A percentile compares a stretch with the other conserved stretches of the same genome.
These are phyloP conservation scores for Pseudomonodictys pantanalensis DNA, from an alignment of 495 filamentous ascomycete genomes.

Conservation along the genomic window DNA sequence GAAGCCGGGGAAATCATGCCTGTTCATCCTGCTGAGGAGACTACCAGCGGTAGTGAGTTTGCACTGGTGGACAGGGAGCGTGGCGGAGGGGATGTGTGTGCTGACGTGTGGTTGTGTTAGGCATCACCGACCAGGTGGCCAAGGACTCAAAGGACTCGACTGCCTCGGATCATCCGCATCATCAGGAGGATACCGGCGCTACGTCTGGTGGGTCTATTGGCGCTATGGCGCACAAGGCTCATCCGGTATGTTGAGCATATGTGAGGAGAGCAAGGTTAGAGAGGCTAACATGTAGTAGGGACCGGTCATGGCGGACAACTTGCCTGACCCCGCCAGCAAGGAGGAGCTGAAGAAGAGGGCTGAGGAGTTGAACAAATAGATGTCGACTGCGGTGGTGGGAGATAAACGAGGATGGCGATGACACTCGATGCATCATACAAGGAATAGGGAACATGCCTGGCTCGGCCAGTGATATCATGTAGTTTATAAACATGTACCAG, in stretches of 20 bases:
- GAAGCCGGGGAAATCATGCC: conserved; percentile 39
- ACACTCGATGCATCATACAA: too few relatives aligned
- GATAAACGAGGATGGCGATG: too few relatives aligned
- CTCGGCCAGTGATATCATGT: too few relatives aligned
- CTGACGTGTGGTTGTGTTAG: conserved; percentile 14
- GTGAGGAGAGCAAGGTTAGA: not conserved
- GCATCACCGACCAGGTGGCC: conserved; percentile 39
- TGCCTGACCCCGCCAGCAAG: conserved; percentile 53
- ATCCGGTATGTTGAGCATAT: conserved; percentile 26
- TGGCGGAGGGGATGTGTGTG: not conserved
- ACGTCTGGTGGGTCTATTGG: conserved; percentile 12
- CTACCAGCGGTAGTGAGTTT: conserved; percentile 33
- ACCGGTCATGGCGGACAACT: conserved; percentile 44
- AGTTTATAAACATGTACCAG: too few relatives aligned
- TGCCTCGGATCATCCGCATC: conserved; percentile 29
- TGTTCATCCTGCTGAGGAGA: conserved; percentile 44
- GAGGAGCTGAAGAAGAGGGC: conserved; percentile 43
- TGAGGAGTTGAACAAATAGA: conserved; percentile 44
- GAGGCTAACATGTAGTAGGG: conserved; percentile 21
- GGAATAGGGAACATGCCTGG: too few relatives aligned
- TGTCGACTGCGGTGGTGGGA: too few relatives aligned
- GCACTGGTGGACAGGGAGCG: not conserved
- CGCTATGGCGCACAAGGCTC: conserved; percentile 34
- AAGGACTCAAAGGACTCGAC: conserved; percentile 39
- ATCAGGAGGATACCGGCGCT: conserved; percentile 29